These are phyloP conservation scores for Plectosphaerella sp. DNA, from an alignment of 2,329 filamentous ascomycete genomes.

Conservation along the genomic window DNA sequence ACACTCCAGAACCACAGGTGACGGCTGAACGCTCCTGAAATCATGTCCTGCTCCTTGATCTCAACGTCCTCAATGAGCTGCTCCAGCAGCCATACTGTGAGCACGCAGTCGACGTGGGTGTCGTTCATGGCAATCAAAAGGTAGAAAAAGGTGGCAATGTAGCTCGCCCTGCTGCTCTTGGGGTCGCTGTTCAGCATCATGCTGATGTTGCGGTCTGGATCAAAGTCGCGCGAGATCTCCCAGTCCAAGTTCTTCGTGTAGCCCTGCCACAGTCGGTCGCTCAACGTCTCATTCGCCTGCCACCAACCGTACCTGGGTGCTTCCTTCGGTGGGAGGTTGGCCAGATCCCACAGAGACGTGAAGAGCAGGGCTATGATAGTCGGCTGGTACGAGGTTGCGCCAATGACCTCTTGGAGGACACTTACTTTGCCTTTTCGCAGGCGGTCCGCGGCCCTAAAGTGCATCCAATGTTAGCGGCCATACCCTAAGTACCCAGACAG, in stretches of 20 bases:
- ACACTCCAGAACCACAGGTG: constrained; percentile 42
- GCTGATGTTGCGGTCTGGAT: constrained; percentile 24
- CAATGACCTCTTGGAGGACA: constrained; percentile 16
- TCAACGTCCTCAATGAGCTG: constrained; percentile 39
- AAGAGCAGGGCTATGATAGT: constrained; percentile 39
- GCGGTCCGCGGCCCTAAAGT: constrained; percentile 32
- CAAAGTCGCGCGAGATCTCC: constrained; percentile 28
- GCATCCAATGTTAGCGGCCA: not conserved
- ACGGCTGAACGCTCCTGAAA: constrained; percentile 34
- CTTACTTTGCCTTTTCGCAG: constrained; percentile 35
- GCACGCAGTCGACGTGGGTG: constrained; percentile 33
- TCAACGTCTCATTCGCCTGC: constrained; percentile 27
- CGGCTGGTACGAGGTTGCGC: constrained; percentile 32
- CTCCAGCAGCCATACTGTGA: constrained; percentile 40
- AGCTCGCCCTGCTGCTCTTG: constrained; percentile 36
- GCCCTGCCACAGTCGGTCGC: constrained; percentile 29
- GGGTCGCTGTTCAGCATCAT: constrained; percentile 28
- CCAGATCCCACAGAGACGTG: constrained; percentile 36
- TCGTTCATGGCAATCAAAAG: constrained; percentile 39
- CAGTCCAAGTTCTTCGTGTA: constrained; percentile 31
- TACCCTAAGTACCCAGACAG: not conserved
- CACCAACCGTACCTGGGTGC: constrained; percentile 31
- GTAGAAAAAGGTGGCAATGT: constrained; percentile 43
- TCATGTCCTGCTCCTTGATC: constrained; percentile 32
- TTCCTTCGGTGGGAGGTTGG: constrained; percentile 25